Evolutionary conservation across 441 rosid species (phyloP), one percentile per base, ranked within the genome.

Genomic region (Mallotus japonicus): DNA sequence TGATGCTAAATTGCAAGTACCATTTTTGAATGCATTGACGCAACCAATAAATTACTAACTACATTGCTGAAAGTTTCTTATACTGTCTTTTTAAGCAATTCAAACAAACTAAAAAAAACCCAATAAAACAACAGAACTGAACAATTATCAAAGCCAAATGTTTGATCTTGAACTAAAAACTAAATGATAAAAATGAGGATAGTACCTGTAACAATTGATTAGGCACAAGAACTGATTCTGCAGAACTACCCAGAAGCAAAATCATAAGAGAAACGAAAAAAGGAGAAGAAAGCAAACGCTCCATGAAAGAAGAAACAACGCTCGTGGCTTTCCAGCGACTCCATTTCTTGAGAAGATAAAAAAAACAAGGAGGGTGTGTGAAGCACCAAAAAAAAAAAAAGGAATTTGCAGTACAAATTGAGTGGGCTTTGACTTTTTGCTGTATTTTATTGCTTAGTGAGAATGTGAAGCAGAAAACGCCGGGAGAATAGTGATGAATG

Each of bases 161-260:
- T 37, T 37, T 37, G 40, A 37, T 37, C 40, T 37, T 37, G 40
- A 37, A 37, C 40, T 37, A 37, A 37, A 12, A 14, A 17, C 8
- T n/a, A 6, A 14, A 54, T 20, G 9, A 3, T 2, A 14, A 13
- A 54, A 49, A 65, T 11, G 34, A 3, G 54, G 55, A 5, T 50
- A 7, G 6, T 75, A 78, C 82, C 81, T 75, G 84, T 56, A 34
- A 34, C 46, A 10, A 59, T 32, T 50, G 72, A 63, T 54, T 71
- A 14, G 77, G 76, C 2, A 40, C 47, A 19, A 51, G 59, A 76
- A 51, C 54, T 46, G 76, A 53, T 46, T 60, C 67, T 1, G 20
- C 77, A 55, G 57, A 51, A 63, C 32, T 65, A 50, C 62, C 73
- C 65, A 67, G 24, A 24, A 40, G 75, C 73, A 77, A 28, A 71